A percentile compares a stretch with the other conserved stretches of the same genome.
These are phyloP conservation scores for Daedaleopsis sinensis DNA, from an alignment of 768 basidiomycete species.

Conservation along the genomic window DNA sequence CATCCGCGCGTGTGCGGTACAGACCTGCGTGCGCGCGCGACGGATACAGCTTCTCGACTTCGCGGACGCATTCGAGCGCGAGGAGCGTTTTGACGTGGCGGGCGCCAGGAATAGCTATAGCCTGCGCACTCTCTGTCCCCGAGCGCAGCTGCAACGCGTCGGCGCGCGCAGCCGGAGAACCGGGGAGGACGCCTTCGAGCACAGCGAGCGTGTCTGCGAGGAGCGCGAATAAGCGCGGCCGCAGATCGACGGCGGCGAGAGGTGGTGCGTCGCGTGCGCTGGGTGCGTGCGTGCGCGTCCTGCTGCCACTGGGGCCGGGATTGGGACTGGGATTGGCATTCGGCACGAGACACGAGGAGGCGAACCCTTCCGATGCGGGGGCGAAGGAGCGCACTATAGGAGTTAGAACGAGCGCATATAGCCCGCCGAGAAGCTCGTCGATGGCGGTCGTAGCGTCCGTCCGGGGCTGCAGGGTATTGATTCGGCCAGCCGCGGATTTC, in stretches of 20 bases:
- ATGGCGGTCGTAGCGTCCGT: not conserved
- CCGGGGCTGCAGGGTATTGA: not conserved
- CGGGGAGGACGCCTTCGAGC: slow-evolving; percentile 14
- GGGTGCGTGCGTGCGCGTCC: not conserved
- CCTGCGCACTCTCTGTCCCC: not conserved
- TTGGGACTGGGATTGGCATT: not conserved
- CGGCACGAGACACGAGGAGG: slow-evolving; percentile 9
- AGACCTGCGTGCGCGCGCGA: no score
- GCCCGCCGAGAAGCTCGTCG: slow-evolving; percentile 23
- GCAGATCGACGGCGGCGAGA: slow-evolving; percentile 15
- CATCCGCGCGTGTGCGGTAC: no score
- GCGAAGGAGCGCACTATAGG: slow-evolving; percentile 36
- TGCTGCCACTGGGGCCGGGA: not conserved
- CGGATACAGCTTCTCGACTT: slow-evolving; percentile 32
- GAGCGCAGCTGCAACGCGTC: not conserved
- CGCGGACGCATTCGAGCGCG: slow-evolving; percentile 42
- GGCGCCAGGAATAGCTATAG: not conserved
- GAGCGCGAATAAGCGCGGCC: slow-evolving; percentile 24
- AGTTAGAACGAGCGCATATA: slow-evolving; percentile 25
- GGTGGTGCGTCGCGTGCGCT: no score
- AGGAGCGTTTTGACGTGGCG: slow-evolving; percentile 19
- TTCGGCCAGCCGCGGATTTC: not conserved
- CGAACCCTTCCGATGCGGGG: slow-evolving; percentile 26
- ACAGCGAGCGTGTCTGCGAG: slow-evolving; percentile 20
- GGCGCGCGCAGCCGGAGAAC: not conserved